phyloP scores from a whole-genome alignment of 202 grass and related monocot species.

The Thinopyrum obtusiflorum region DNA sequence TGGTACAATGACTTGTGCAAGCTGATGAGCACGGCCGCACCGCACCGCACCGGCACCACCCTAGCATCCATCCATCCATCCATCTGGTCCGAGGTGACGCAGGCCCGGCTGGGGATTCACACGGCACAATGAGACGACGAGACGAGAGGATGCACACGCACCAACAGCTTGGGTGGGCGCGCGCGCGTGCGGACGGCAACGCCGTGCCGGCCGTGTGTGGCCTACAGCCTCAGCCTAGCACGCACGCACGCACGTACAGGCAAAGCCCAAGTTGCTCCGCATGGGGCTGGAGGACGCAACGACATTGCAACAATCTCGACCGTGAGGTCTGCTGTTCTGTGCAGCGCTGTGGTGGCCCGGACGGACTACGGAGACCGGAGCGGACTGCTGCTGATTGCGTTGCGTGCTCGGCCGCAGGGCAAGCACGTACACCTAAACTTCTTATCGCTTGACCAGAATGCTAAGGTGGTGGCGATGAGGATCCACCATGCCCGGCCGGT shows the following conservation, averaged over 20 bases:
- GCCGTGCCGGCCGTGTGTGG: too few relatives aligned
- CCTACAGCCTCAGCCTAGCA: too few relatives aligned
- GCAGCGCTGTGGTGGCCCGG: too few relatives aligned
- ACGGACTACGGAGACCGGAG: too few relatives aligned
- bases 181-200: neutral
- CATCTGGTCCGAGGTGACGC: neutral
- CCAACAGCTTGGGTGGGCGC: neutral
- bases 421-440: neutral
- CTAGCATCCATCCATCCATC: too few relatives aligned
- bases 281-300: neutral
- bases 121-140: too few relatives aligned
- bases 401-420: too few relatives aligned
- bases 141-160: neutral
- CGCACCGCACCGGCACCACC: neutral
- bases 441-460: neutral
- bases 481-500: too few relatives aligned
- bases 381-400: too few relatives aligned
- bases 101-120: too few relatives aligned
- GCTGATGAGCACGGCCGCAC: neutral
- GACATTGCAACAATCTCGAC: neutral
- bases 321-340: too few relatives aligned
- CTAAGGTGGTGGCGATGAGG: neutral
- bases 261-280: neutral
- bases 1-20: neutral
- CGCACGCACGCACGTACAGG: neutral